Evolutionary conservation across 345 rosid genomes (phyloP).

Genomic region (Euphorbia lathyris): DNA sequence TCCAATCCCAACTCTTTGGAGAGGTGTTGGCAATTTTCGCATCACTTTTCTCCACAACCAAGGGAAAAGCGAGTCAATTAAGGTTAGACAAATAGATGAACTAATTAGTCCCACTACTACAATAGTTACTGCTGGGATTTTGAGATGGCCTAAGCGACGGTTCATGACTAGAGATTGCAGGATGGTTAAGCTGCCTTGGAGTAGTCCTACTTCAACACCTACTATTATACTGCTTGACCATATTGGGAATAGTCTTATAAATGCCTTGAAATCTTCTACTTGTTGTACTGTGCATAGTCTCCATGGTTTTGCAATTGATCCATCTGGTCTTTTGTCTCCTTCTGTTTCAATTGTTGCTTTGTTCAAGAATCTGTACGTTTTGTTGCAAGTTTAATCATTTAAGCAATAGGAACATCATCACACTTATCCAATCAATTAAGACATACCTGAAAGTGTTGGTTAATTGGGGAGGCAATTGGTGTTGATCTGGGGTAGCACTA

Average conservation of each 20-base stretch:
- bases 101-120: conserved; percentile 30
- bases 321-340: background rate
- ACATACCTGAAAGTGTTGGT: background rate
- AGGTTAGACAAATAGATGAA: conserved; percentile 17
- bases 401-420: too few species aligned
- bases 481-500: background rate
- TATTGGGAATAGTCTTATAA: conserved; percentile 42
- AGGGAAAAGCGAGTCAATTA: conserved; percentile 30
- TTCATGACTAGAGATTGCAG: background rate
- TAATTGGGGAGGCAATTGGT: background rate
- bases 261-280: conserved; percentile 58
- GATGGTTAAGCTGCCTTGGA: conserved; percentile 7
- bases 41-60: conserved; percentile 35
- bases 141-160: background rate
- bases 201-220: conserved; percentile 27
- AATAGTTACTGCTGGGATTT: conserved; percentile 30
- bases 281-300: conserved; percentile 51
- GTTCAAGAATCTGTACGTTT: conserved; percentile 45
- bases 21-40: conserved; percentile 8
- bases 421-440: too few species aligned
- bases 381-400: background rate
- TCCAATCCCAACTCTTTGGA: background rate
- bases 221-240: conserved; percentile 34
- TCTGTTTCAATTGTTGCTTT: conserved; percentile 20
- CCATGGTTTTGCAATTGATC: conserved; percentile 27